phyloP scores from a whole-genome alignment of 495 filamentous ascomycete species.

The Penicillium ucsense region DNA sequence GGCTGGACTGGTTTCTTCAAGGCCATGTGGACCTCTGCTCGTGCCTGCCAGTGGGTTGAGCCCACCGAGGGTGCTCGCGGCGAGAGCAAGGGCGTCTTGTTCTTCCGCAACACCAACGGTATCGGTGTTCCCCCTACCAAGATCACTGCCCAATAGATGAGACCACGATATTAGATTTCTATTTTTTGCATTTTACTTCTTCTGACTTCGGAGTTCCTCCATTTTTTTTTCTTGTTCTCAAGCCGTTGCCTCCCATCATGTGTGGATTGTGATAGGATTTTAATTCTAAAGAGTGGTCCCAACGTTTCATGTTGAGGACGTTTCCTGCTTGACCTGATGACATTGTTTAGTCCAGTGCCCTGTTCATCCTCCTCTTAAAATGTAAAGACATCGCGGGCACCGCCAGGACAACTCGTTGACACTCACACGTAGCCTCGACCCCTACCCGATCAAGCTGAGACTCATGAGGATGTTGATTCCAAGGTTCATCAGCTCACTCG shows the following conservation, averaged over 20 bases:
- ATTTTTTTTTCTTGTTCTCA: neutral
- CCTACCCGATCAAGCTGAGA: too few relatives aligned
- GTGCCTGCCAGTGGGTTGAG: conserved; percentile 48
- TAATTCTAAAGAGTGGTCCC: too few relatives aligned
- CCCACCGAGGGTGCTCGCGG: conserved; percentile 55
- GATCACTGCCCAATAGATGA: conserved; percentile 23
- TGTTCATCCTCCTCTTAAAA: too few relatives aligned
- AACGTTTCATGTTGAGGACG: too few relatives aligned
- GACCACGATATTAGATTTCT: neutral
- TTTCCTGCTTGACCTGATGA: too few relatives aligned
- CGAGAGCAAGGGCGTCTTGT: conserved; percentile 43
- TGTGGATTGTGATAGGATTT: too few relatives aligned
- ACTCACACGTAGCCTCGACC: too few relatives aligned
- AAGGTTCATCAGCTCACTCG: too few relatives aligned
- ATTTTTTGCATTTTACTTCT: neutral
- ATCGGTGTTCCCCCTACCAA: conserved; percentile 55
- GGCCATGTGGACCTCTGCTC: conserved; percentile 43
- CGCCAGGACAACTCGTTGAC: too few relatives aligned
- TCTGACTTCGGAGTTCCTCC: neutral
- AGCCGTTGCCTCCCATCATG: neutral
- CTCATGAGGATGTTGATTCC: too few relatives aligned
- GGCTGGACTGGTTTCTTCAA: conserved; percentile 45
- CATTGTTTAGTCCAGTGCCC: too few relatives aligned
- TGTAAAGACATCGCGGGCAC: too few relatives aligned
- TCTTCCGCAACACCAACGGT: conserved; percentile 61